Conservation (phyloP, 2,329 filamentous ascomycete species). For the Coniochaeta prunicola region DNA sequence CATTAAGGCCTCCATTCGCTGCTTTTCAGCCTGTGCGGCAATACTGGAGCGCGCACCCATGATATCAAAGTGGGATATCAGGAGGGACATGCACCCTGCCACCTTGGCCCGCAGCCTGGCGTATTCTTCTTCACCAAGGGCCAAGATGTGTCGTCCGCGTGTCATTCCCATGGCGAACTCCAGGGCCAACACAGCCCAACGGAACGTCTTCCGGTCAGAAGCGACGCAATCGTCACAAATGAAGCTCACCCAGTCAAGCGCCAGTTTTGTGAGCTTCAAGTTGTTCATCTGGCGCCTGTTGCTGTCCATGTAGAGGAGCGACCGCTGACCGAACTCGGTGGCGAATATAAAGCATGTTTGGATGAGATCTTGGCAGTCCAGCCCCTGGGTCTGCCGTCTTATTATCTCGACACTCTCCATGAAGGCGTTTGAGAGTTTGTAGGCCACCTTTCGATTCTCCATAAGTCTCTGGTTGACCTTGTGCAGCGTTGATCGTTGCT, state of each 20-base stretch:
- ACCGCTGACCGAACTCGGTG: conserved; percentile 96
- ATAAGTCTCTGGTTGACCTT: conserved; percentile 87
- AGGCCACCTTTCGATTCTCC: conserved; percentile 91
- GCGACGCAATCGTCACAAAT: conserved; percentile 96
- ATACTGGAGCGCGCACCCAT: conserved; percentile 93
- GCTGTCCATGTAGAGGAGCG: conserved; percentile 89
- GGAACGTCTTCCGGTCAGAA: conserved; percentile 90
- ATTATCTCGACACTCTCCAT: conserved; percentile 98
- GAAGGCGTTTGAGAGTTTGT: conserved; percentile 94
- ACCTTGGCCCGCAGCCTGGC: conserved; percentile 77
- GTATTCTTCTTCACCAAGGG: conserved; percentile 83
- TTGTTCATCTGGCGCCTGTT: conserved; percentile 97
- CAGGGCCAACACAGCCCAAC: conserved; percentile 90
- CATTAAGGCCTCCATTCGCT: conserved; percentile 72
- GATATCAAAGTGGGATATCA: conserved; percentile 98
- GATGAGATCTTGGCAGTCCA: conserved; percentile 90
- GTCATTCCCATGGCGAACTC: conserved; percentile 99
- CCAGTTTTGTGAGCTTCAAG: conserved; percentile 84
- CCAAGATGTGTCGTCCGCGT: conserved; percentile 84
- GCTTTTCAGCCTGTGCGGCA: conserved; percentile 89
- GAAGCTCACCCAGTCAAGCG: conserved; percentile 95
- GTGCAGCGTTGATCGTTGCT: conserved; percentile 86
- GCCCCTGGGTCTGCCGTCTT: conserved; percentile 71
- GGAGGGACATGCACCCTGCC: conserved; percentile 90
- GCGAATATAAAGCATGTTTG: conserved; percentile 98